Base-by-base conservation (phyloP, 2,329 filamentous ascomycete genomes). In the Calycina herbarum region DNA sequence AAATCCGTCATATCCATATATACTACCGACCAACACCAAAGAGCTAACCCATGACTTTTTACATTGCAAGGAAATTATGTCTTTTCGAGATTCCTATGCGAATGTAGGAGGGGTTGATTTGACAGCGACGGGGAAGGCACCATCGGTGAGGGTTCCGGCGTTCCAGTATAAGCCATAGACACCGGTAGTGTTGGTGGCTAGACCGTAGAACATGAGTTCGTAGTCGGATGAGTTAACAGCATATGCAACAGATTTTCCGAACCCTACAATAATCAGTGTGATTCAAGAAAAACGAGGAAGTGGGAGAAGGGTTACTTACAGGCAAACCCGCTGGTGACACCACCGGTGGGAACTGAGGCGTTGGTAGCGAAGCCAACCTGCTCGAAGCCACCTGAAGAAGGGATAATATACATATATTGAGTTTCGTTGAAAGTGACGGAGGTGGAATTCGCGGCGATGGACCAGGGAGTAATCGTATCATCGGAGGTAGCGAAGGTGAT, bases 201-300 rank as follows among this genome's bases (percentile, higher is more conserved):
- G 56, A 27, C 66, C 74, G 66, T 69, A 74, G 62, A 74, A 75
- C 60, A 65, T 64, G 61, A 74, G 62, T 59, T 73, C 54, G 54
- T 71, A 70, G 24, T 71, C 65, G 2, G 69, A 69, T 6, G 65
- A 64, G 27, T 57, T 67, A 3, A 65, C 66, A 56, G 70, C 70
- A 66, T 77, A 76, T 63, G 74, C 77, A 13, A 75, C 76, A 31
- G 59, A 68, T 17, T 66, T 74, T 10, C 76, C 76, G 62, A 76
- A 78, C 57, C 76, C 31, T 33, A 33, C 5, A 33, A 33, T 6
- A 33, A 33, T 33, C 31, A 33, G 31, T 8, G 31, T 29, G 27
- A 29, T 29, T 33, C 31, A 33, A 33, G 31, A 33, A 5, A 33
- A 33, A 33, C 5, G 31, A 5, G 31, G 31, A 33, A 33, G 1